Percentiles rank a stretch among this genome's conserved stretches.
Conservation (phyloP, 306 rosid genomes). For the Vachellia pachyceras region DNA sequence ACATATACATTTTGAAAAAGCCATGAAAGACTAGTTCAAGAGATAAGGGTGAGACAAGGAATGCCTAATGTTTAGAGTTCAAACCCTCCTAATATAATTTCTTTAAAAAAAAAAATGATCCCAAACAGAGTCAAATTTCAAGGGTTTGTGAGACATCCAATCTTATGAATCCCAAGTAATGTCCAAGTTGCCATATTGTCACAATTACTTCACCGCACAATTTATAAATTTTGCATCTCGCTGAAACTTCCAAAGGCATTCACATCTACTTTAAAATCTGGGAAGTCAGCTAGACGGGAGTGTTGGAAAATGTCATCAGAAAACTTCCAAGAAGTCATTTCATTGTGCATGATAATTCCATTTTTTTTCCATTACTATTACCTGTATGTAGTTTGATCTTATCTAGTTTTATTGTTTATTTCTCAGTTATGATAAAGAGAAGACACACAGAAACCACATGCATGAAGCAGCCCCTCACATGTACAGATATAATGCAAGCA, state of each 20-base stretch:
- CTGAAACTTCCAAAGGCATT: not conserved
- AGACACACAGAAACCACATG: not conserved
- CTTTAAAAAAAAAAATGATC: not conserved
- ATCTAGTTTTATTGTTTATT: not conserved
- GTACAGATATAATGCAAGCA: not conserved
- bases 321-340: not conserved
- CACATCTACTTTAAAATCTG: not conserved
- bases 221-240: not conserved
- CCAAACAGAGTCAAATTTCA: not conserved
- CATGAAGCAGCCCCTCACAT: not conserved
- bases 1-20: not conserved
- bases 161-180: not conserved
- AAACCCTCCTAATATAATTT: not conserved
- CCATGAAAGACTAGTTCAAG: not conserved
- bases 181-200: conserved; percentile 10
- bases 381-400: not conserved
- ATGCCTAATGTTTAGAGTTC: not conserved
- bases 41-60: not conserved
- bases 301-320: not conserved
- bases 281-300: not conserved
- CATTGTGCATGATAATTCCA: not conserved
- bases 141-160: not conserved
- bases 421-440: not conserved
- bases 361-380: not conserved
- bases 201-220: not conserved